Evolutionary conservation across 2,329 filamentous ascomycete species (phyloP), one percentile per base, ranked within the genome.

Genomic region (Venturia asperata): DNA sequence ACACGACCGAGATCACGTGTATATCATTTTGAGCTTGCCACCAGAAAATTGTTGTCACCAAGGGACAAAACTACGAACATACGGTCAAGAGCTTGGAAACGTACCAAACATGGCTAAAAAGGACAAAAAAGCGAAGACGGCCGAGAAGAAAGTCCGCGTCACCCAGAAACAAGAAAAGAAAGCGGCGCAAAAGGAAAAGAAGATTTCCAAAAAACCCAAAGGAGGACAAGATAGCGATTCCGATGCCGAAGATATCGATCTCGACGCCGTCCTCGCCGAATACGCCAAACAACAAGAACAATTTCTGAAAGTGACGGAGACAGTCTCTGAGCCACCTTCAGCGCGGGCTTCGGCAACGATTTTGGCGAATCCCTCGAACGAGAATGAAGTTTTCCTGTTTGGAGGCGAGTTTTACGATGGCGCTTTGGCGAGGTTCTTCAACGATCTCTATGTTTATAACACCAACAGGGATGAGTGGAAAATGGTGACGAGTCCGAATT

Each of bases 381-480:
- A 84, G 71, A 95, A 94, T 76, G 92, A 95, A 74, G 78, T 99
- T 65, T 87, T 97, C 69, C 79, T 97, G 5, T 99, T 95, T 75
- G 94, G 93, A 19, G 94, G 94, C 69, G 94, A 99, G 79, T 95
- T 92, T 73, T 97, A 91, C 78, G 96, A 97, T 77, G 94, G 94
- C 5, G 89, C 90, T 2, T 79, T 94, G 65, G 94, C 93, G 1
- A 79, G 80, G 0, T 89, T 89, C 75, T 88, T 81, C 76, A 88
- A 87, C 72, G 86, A 88, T 69, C 76, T 89, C 3, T 86, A 82
- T 70, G 79, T 88, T 43, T 88, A 88, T 72, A 81, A 94, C 76
- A 88, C 92, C 75, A 89, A 90, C 77, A 85, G 87, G 68, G 90
- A 95, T 76, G 88, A 94, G 75, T 99, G 94, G 94, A 88, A 90